Conservation (phyloP, 805 yeast species). For the Clavispora vitiphila region DNA sequence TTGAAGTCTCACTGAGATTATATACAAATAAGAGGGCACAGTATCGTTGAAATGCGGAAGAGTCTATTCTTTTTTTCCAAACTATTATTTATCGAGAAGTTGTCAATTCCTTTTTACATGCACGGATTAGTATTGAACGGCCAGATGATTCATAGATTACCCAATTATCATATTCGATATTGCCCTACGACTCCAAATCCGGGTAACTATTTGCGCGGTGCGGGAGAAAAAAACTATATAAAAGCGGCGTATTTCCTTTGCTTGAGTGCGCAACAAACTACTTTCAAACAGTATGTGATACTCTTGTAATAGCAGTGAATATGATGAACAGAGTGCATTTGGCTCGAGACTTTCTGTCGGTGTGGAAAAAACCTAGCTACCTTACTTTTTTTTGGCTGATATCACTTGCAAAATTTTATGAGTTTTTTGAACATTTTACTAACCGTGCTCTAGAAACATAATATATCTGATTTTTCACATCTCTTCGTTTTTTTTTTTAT, state of each 20-base stretch:
- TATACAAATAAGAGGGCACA: no score
- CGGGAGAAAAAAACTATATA: not conserved
- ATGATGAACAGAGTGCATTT: slow-evolving; percentile 99
- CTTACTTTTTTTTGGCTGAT: slow-evolving; percentile 48
- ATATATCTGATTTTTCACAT: not conserved
- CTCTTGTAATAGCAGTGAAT: slow-evolving; percentile 6
- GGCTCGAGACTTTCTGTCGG: slow-evolving; percentile 97
- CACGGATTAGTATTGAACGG: no score
- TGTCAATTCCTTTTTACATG: no score
- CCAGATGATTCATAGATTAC: no score
- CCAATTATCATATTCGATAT: not conserved
- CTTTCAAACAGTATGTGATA: not conserved
- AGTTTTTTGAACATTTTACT: not conserved
- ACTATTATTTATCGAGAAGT: no score
- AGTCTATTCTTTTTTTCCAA: no score
- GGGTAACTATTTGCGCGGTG: not conserved
- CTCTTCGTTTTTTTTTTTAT: not conserved
- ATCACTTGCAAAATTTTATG: not conserved
- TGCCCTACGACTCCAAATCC: not conserved
- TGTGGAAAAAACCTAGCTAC: slow-evolving; percentile 99
- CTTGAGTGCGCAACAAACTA: not conserved
- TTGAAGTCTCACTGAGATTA: no score
- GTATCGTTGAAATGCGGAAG: no score
- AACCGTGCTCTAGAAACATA: not conserved
- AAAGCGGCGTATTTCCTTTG: not conserved